Percentiles rank a stretch among this genome's conserved stretches.
These are phyloP conservation scores for Rosa persica DNA, from an alignment of 306 rosid species.

Conservation along the genomic window DNA sequence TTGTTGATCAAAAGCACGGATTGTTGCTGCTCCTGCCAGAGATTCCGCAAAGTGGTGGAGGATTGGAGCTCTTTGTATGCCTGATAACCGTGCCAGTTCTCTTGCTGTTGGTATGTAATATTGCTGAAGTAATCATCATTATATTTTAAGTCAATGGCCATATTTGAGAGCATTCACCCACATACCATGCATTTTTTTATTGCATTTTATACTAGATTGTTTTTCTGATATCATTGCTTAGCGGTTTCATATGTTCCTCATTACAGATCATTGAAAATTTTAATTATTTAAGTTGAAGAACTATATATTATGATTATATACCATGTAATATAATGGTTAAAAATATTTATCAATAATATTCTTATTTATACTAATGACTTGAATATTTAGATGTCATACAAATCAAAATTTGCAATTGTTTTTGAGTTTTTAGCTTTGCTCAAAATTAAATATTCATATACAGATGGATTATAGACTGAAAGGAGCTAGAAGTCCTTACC, in stretches of 20 bases:
- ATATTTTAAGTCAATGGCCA: slow-evolving; percentile 8
- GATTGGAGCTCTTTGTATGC: slow-evolving; percentile 81
- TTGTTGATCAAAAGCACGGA: slow-evolving; percentile 88
- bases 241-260: background rate
- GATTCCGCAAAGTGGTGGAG: slow-evolving; percentile 95
- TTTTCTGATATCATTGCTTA: background rate
- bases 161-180: background rate
- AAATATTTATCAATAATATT: background rate
- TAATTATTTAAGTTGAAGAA: background rate
- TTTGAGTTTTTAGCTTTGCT: background rate
- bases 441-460: background rate
- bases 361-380: background rate
- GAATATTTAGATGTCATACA: background rate
- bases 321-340: background rate
- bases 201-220: background rate
- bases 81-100: slow-evolving; percentile 87
- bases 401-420: background rate
- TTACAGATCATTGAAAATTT: background rate
- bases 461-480: background rate
- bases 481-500: slow-evolving; percentile 47
- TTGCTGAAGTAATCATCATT: slow-evolving; percentile 47
- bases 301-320: background rate
- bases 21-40: slow-evolving; percentile 81
- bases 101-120: slow-evolving; percentile 94
- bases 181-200: background rate